A percentile compares a stretch with the other conserved stretches of the same genome.
These are phyloP conservation scores for Phytophthora nicotianae DNA, from an alignment of 352 stramenopile genomes.

Conservation along the genomic window DNA sequence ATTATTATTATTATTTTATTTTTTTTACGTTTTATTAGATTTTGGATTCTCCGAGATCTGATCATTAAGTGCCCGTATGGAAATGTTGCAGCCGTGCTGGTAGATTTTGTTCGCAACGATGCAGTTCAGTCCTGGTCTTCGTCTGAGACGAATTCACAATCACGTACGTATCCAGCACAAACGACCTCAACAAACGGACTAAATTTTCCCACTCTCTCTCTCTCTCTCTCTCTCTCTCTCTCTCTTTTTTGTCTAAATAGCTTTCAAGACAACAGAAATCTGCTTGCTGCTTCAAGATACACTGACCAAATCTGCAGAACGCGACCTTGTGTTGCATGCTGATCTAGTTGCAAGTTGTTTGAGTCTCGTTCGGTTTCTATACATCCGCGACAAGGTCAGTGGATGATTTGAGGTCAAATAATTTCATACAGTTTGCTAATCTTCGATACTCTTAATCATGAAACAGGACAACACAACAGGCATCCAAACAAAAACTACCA, in stretches of 20 bases:
- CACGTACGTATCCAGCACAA: slow-evolving; percentile 34
- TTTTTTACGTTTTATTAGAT: slow-evolving; percentile 33
- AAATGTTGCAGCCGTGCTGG: slow-evolving; percentile 66
- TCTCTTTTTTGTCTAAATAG: slow-evolving; percentile 13
- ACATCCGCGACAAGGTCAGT: slow-evolving; percentile 67
- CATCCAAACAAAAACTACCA: slow-evolving; percentile 24
- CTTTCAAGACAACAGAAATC: slow-evolving; percentile 36
- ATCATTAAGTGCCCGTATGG: slow-evolving; percentile 68
- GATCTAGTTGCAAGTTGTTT: slow-evolving; percentile 71
- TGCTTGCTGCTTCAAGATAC: slow-evolving; percentile 39
- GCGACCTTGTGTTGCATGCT: slow-evolving; percentile 61
- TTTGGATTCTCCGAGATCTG: slow-evolving; percentile 51
- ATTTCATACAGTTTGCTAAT: neutral
- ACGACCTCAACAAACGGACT: neutral
- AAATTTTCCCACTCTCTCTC: slow-evolving; percentile 6
- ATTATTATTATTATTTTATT: too few relatives aligned
- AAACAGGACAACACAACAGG: slow-evolving; percentile 43
- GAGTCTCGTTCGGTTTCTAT: slow-evolving; percentile 68
- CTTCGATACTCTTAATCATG: slow-evolving; percentile 2
- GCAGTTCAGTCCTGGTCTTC: slow-evolving; percentile 48
- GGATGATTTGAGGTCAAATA: slow-evolving; percentile 7
- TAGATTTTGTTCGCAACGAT: slow-evolving; percentile 65
- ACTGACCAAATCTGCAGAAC: slow-evolving; percentile 50
- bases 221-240: too few relatives aligned
- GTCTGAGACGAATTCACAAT: slow-evolving; percentile 11